Evolutionary conservation across 2,329 filamentous ascomycete genomes (phyloP), one percentile per base, ranked within the genome.

Genomic region (Pseudogymnoascus pannorum): DNA sequence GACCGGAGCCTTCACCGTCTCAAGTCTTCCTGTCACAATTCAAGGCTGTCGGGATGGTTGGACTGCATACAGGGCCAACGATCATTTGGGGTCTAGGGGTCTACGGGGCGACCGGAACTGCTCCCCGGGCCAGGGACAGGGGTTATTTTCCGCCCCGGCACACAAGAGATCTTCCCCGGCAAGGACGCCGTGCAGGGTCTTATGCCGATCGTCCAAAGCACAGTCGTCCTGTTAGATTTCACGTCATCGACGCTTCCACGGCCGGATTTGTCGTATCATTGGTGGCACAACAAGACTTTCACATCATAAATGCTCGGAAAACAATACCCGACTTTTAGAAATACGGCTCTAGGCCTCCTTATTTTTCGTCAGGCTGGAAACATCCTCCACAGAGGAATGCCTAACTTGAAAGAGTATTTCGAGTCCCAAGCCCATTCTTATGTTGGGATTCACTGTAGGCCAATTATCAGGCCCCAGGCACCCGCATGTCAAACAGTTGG

Each of bases 1-100:
- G 48, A 54, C 26, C 48, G 26, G 48, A 33, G 26, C 9, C 48
- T 31, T 31, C 48, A 54, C 48, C 48, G 48, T 31, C 48, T 54
- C 48, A 9, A 31, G 48, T 26, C 26, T 33, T 54, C 16, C 48
- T 54, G 48, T 54, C 48, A 54, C 16, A 54, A 54, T 31, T 20
- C 48, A 31, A 54, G 26, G 48, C 48, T 54, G 48, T 54, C 16
- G 48, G 26, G 26, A 54, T 54, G 48, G 48, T 54, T 31, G 48
- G 48, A 54, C 48, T 31, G 48, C 26, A 54, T 54, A 54, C 26
- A 54, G 48, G 48, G 48, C 48, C 48, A 20, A 54, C 48, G 26
- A 54, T 54, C 48, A 54, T 31, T 26, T 16, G 48, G 26, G 26
- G 48, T 31, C 48, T 29, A 54, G 26, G 26, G 48, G 26, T 54